Conservation (phyloP, 2,329 filamentous ascomycete genomes). For the Nemania abortiva region DNA sequence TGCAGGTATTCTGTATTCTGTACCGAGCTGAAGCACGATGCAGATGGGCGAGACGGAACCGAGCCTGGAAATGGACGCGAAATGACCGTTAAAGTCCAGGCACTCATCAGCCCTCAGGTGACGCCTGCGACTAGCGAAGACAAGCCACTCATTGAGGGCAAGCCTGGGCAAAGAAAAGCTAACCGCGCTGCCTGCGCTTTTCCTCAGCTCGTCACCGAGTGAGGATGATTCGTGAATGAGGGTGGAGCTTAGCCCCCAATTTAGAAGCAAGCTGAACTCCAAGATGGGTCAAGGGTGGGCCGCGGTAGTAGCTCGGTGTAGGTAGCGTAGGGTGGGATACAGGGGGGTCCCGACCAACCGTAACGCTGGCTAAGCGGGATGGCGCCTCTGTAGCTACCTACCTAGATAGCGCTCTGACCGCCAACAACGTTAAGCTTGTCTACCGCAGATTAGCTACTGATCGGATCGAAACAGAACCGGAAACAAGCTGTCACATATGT, state of each 20-base stretch:
- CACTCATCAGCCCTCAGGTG: slow-evolving; percentile 11
- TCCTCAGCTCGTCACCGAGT: slow-evolving; percentile 31
- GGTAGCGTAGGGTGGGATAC: slow-evolving; percentile 3
- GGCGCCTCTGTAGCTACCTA: neutral
- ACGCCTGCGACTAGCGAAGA: slow-evolving; percentile 11
- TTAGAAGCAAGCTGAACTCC: slow-evolving; percentile 31
- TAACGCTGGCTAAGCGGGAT: neutral
- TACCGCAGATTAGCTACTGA: no score
- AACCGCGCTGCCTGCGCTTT: slow-evolving; percentile 3
- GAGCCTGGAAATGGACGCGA: neutral
- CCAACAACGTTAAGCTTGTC: no score
- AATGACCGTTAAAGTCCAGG: neutral
- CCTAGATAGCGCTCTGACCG: neutral
- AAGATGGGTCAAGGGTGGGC: slow-evolving; percentile 5
- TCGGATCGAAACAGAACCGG: no score
- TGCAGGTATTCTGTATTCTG: neutral
- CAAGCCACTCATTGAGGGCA: slow-evolving; percentile 8
- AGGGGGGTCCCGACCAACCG: slow-evolving; percentile 1
- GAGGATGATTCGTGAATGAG: neutral
- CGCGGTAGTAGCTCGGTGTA: neutral
- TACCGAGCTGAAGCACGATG: neutral
- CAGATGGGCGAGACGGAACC: neutral
- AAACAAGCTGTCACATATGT: neutral
- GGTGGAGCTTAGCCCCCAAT: slow-evolving; percentile 26
- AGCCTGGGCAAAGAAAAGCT: neutral